Conservation (phyloP, 2,329 filamentous ascomycete genomes). For the Aspergillus pseudotamarii region DNA sequence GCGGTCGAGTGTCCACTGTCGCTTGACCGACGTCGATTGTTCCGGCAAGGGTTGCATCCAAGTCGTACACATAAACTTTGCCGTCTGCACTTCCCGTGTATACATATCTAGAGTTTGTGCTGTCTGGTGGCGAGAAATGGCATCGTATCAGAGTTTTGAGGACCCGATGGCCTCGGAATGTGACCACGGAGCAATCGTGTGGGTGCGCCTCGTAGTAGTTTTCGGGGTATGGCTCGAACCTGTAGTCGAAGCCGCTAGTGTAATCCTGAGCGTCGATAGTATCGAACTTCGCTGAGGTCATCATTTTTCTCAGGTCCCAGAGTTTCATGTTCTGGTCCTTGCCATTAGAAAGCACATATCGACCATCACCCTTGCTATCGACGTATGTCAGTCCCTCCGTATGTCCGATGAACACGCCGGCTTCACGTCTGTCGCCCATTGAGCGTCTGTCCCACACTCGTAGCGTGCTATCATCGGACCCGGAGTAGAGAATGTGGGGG, state of each 20-base stretch:
- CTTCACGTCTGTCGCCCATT: conserved; percentile 63
- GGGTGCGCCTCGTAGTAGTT: conserved; percentile 67
- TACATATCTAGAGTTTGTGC: conserved; percentile 87
- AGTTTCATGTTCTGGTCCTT: conserved; percentile 98
- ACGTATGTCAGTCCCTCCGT: conserved; percentile 68
- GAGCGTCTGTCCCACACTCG: conserved; percentile 93
- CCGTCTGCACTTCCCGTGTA: conserved; percentile 91
- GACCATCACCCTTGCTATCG: conserved; percentile 80
- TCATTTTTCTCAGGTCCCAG: conserved; percentile 92
- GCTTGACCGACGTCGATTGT: conserved; percentile 76
- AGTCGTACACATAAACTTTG: conserved; percentile 86
- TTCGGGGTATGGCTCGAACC: conserved; percentile 58
- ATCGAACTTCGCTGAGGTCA: conserved; percentile 66
- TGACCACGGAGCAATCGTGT: conserved; percentile 88
- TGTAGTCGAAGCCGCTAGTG: conserved; percentile 66
- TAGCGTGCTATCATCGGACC: conserved; percentile 89
- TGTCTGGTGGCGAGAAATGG: conserved; percentile 86
- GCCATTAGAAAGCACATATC: conserved; percentile 89
- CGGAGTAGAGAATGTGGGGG: conserved; percentile 93
- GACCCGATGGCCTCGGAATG: conserved; percentile 87
- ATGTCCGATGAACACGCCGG: conserved; percentile 66
- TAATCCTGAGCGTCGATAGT: conserved; percentile 55
- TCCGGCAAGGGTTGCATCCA: conserved; percentile 81
- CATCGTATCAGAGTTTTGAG: conserved; percentile 89
- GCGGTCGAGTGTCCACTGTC: conserved; percentile 65